Evolutionary conservation across 441 rosid species (phyloP).

Genomic region (Erodium trifolium): DNA sequence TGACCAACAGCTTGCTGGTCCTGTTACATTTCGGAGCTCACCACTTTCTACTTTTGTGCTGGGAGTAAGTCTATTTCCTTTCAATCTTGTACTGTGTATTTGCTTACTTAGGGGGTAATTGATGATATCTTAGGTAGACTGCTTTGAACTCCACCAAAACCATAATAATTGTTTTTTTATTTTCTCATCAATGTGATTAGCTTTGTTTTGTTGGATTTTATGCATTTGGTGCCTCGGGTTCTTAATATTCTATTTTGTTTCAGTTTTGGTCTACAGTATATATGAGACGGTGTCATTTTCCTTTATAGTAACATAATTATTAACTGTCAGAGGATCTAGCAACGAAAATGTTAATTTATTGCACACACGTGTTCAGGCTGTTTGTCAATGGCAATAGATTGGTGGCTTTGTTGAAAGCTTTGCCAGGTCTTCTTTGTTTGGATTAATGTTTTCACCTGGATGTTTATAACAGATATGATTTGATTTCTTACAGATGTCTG

Average conservation of each 20-base stretch:
- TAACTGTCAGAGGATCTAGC: not conserved
- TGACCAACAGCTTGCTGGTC: conserved; percentile 27
- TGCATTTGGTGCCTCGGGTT: not conserved
- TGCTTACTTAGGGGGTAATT: not conserved
- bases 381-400: not conserved
- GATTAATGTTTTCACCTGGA: not conserved
- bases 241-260: not conserved
- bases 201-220: not conserved
- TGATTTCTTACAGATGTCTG: conserved; percentile 42
- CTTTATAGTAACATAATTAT: not conserved
- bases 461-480: not conserved
- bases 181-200: not conserved
- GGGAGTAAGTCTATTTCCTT: conserved; percentile 30
- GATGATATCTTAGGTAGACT: conserved; percentile 2
- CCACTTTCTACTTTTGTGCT: conserved; percentile 28
- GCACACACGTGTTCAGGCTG: not conserved
- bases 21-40: conserved; percentile 38
- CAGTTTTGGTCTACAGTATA: not conserved
- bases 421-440: not conserved
- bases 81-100: not conserved
- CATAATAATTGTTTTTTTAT: not conserved
- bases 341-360: not conserved
- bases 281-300: not conserved
- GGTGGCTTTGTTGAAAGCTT: conserved; percentile 1
- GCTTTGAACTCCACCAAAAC: not conserved